Evolutionary conservation across 2,329 filamentous ascomycete species (phyloP).

Genomic region (Pseudopithomyces chartarum): DNA sequence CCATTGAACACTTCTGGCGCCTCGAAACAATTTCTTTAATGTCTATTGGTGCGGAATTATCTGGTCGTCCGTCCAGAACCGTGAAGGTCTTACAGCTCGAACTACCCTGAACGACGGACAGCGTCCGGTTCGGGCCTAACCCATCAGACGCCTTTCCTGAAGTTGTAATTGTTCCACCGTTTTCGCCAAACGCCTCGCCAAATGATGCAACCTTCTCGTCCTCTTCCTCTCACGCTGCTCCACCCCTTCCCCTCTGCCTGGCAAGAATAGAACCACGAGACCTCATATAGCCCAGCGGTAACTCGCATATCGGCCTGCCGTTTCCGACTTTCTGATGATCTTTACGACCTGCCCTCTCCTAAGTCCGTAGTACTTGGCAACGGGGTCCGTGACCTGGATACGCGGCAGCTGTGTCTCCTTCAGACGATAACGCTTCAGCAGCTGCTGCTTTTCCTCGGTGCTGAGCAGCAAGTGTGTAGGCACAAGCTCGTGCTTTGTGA

Average conservation of each 20-base stretch:
- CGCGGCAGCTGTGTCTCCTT: conserved; percentile 97
- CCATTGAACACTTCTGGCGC: too few species aligned
- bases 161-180: conserved; percentile 1
- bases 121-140: not conserved
- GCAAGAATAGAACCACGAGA: not conserved
- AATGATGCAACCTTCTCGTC: conserved; percentile 21
- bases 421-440: conserved; percentile 87
- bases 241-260: not conserved
- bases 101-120: not conserved
- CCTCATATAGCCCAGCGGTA: conserved; percentile 70
- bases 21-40: not conserved
- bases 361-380: conserved; percentile 88
- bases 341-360: conserved; percentile 95
- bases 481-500: conserved; percentile 95
- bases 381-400: conserved; percentile 89
- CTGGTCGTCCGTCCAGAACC: not conserved
- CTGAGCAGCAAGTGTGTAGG: conserved; percentile 91
- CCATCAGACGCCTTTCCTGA: conserved; percentile 3
- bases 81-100: not conserved
- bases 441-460: conserved; percentile 81
- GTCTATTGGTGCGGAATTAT: not conserved
- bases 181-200: conserved; percentile 39
- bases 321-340: conserved; percentile 95
- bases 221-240: not conserved
- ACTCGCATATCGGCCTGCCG: conserved; percentile 93